Evolutionary conservation across 257 asterid species (phyloP).

Genomic region (Leptodermis oblonga): DNA sequence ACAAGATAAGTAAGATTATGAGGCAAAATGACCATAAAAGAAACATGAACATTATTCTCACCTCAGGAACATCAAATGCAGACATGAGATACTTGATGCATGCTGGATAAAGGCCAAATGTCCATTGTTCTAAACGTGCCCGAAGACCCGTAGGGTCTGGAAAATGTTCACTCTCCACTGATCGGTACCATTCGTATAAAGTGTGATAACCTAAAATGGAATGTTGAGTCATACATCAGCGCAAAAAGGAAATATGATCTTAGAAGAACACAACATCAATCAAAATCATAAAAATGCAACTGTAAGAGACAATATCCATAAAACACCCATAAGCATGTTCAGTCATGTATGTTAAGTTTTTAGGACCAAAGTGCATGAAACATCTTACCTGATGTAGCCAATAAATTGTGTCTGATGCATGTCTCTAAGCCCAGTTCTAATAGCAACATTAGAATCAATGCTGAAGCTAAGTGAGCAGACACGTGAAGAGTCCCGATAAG

Average conservation of each 20-base stretch:
- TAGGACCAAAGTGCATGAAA: constrained; percentile 3
- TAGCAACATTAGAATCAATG: constrained; percentile 86
- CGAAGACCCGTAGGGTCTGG: constrained; percentile 98
- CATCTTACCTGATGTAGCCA: constrained; percentile 77
- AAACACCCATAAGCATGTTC: not conserved
- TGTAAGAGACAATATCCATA: not conserved
- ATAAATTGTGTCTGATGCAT: constrained; percentile 75
- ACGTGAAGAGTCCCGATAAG: constrained; percentile 84
- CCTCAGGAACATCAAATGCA: constrained; percentile 97
- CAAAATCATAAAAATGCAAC: not conserved
- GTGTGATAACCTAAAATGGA: constrained; percentile 79
- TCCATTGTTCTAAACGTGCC: constrained; percentile 92
- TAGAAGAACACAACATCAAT: not conserved
- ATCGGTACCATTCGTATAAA: constrained; percentile 82
- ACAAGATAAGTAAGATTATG: constrained; percentile 2
- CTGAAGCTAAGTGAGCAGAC: constrained; percentile 87
- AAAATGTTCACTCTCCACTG: constrained; percentile 90
- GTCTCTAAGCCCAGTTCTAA: constrained; percentile 91
- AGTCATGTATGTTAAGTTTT: not conserved
- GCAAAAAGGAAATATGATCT: not conserved
- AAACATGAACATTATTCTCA: constrained; percentile 16
- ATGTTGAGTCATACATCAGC: not conserved
- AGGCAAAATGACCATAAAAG: constrained; percentile 1
- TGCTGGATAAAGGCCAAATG: constrained; percentile 96
- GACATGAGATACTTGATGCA: constrained; percentile 98